Evolutionary conservation across 2,329 filamentous ascomycete species (phyloP).

Genomic region (Trichophaea hybrida): DNA sequence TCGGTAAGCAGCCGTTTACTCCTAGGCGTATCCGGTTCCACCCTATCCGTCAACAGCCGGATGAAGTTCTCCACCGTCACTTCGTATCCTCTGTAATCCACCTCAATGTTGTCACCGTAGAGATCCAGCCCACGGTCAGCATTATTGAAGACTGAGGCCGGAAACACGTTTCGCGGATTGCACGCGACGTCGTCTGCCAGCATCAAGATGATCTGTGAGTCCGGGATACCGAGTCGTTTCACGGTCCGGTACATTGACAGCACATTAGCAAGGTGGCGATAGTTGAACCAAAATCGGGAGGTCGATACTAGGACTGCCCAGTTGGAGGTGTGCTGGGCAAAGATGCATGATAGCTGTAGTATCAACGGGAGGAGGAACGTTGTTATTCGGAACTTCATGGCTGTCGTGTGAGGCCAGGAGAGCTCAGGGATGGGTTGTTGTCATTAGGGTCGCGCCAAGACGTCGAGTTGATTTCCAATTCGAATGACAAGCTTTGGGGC

Average conservation of each 20-base stretch:
- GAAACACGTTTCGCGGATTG: constrained; percentile 95
- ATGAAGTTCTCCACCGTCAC: constrained; percentile 99
- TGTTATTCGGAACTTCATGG: constrained; percentile 39
- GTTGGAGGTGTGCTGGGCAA: constrained; percentile 82
- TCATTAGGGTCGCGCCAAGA: no score
- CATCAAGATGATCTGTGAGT: constrained; percentile 99
- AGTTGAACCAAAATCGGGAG: constrained; percentile 99
- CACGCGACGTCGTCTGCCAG: constrained; percentile 99
- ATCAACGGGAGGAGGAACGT: constrained; percentile 35
- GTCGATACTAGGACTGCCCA: constrained; percentile 99
- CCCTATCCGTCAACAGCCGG: constrained; percentile 79
- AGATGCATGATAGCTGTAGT: constrained; percentile 28
- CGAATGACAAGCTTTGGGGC: no score
- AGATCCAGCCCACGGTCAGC: constrained; percentile 88
- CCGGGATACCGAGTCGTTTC: constrained; percentile 91
- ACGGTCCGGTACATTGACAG: constrained; percentile 95
- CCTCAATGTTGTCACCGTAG: constrained; percentile 97
- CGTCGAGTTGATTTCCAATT: no score
- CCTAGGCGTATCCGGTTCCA: constrained; percentile 84
- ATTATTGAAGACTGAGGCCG: constrained; percentile 96
- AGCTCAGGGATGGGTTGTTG: neutral
- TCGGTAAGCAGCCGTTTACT: constrained; percentile 91
- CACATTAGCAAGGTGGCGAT: constrained; percentile 93
- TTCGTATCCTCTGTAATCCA: constrained; percentile 95
- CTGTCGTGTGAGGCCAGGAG: constrained; percentile 8